Base-by-base conservation (phyloP, 2,329 filamentous ascomycete species). In the Apiospora kogelbergensis region DNA sequence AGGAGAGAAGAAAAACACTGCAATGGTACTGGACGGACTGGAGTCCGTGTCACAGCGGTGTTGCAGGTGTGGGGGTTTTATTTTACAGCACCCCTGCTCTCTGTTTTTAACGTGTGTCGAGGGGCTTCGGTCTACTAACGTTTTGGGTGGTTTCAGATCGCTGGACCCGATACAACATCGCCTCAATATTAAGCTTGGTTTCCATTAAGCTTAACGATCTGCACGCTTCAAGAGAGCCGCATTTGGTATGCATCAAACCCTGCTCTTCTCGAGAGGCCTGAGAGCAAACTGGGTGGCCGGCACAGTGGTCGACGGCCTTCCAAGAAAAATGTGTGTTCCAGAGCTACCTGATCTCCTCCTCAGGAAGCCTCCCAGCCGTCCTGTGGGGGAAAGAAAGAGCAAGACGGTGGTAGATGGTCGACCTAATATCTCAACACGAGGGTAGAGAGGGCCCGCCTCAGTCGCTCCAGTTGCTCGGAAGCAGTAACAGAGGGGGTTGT, bases 11-110 rank as follows among this genome's bases (percentile, higher is more conserved):
- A 22, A 37, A 60, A 60, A 13, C 10, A 30, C 30, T 37, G 30
- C 7, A 37, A 33, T n/a, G 53, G 10, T 45, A 65, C 41, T 33
- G 63, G 44, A 33, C 41, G 63, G 30, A 15, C 63, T n/a, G 11
- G n/a, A 45, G 63, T 45, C 63, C 63, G 41, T 65, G 63, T 65
- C 44, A 65, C 63, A 65, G 33, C 63, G 41, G 41, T 45, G 63
- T 65, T 65, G 41, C 63, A 65, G 17, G 15, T 44, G 63, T 65
- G 63, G 63, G 41, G 41, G 41, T n/a, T 30, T 20, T 30, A 26
- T 65, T 30, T 20, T 37, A 60, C 30, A 20, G n/a, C 33, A 33
- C 9, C 53, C 53, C 53, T 60, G 53, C 20, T 20, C 42, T 20
- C 42, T 45, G 17, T 41, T 33, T 4, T 24, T n/a, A 1, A 6